These are phyloP conservation scores for Fagopyrum tataricum DNA, from an alignment of 148 eudicot species.

Conservation along the genomic window DNA sequence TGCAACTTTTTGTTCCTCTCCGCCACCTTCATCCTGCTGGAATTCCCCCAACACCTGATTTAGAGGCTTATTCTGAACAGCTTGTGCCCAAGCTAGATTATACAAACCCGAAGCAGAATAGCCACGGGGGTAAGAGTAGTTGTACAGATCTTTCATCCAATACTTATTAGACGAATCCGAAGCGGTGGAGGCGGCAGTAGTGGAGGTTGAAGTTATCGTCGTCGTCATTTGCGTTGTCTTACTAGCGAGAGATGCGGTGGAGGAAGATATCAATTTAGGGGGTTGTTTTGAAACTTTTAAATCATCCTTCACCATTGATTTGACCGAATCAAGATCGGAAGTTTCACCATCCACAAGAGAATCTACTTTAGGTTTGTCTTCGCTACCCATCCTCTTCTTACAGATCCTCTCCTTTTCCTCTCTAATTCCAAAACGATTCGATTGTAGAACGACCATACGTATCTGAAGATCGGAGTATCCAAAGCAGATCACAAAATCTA, in stretches of 20 bases:
- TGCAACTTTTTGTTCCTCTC: not conserved
- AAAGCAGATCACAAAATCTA: not conserved
- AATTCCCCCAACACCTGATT: constrained; percentile 48
- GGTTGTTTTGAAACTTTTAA: constrained; percentile 23
- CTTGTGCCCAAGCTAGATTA: constrained; percentile 95
- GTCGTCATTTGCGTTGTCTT: constrained; percentile 14
- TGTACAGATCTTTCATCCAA: constrained; percentile 65
- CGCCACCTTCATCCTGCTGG: constrained; percentile 17
- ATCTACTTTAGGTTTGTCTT: constrained; percentile 22
- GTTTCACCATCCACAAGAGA: constrained; percentile 74
- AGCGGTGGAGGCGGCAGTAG: constrained; percentile 12
- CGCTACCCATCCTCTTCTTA: constrained; percentile 32
- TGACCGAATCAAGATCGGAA: constrained; percentile 46
- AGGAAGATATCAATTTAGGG: not conserved
- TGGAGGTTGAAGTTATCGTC: constrained; percentile 12
- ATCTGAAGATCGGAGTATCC: not conserved
- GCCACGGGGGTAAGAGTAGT: constrained; percentile 49
- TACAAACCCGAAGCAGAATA: constrained; percentile 56
- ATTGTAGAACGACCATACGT: constrained; percentile 15
- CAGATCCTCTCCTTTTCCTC: constrained; percentile 27
- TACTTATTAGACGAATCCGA: constrained; percentile 17
- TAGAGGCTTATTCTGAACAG: constrained; percentile 86
- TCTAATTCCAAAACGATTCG: constrained; percentile 15
- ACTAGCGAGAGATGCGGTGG: constrained; percentile 4
- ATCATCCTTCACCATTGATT: constrained; percentile 39